Base-by-base conservation (phyloP, 768 basidiomycete genomes). In the Termitomyces titanicus region DNA sequence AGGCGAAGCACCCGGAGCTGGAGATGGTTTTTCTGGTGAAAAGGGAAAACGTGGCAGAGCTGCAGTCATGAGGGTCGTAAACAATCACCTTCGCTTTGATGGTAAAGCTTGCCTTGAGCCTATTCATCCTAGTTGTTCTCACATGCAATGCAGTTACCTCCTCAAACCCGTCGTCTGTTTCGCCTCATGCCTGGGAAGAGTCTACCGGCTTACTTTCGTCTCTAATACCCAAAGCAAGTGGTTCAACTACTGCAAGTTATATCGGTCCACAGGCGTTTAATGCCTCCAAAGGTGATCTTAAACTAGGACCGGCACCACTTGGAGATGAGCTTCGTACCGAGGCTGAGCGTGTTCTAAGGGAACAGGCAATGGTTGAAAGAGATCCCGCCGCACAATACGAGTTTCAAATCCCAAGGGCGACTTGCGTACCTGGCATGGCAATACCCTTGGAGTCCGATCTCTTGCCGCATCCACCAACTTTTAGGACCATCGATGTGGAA, bases 31-130 rank as follows among this genome's bases (percentile, higher is more conserved):
- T 63, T 77, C 85, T 31, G 92, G 90, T 1, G 87, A 92, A 61
- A 82, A 81, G 54, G 93, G 92, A 18, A 86, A 88, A 64, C 77
- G 94, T 57, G 93, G 94, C 5, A 79, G 97, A 62, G 87, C 93
- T 49, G 83, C 92, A 10, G 88, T 98, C 42, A 88, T 98, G 84
- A 84, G 88, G 40, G 93, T 98, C 35, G 88, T 99, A 22, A 97
- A 97, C 67, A 95, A 94, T 67, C 88, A 94, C 66, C 78, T 99
- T 34, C 84, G 85, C 38, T 92, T 98, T 60, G 89, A 95, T 63
- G 92, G 95, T 95, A 72, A 75, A 67, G 45, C 52, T 20, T 56
- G 48, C 34, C 29, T 52, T 45, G 54, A 43, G n/a, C 20, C 29
- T 43, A 17, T 27, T 55, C 25, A 54, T 43, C 13, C 34, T 54